Percentiles rank a stretch among this genome's conserved stretches.
Conservation (phyloP, 83 land plant genomes). For the Picea abies region DNA sequence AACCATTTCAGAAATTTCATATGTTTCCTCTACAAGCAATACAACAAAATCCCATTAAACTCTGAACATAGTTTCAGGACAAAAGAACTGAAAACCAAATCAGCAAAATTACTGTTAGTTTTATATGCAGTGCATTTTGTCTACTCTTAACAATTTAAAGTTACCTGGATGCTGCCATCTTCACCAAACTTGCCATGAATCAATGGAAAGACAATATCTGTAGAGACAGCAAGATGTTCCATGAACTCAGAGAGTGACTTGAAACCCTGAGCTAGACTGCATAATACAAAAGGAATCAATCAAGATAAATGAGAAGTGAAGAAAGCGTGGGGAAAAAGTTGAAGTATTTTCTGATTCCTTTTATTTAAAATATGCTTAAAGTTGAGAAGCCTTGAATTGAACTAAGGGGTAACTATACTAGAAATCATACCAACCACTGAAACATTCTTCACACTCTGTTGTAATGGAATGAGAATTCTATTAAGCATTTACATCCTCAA, state of each 20-base stretch:
- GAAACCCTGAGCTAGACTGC: constrained; percentile 66
- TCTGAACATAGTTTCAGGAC: no score
- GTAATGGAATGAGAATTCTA: not conserved
- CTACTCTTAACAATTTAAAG: not conserved
- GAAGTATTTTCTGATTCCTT: not conserved
- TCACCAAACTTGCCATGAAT: constrained; percentile 90
- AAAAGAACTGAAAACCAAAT: not conserved
- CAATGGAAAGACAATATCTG: constrained; percentile 85
- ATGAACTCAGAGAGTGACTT: constrained; percentile 58
- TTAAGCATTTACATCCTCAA: not conserved
- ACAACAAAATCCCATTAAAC: not conserved
- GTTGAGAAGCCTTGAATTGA: not conserved
- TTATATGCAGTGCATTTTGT: not conserved
- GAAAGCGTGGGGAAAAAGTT: not conserved
- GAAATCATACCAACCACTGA: not conserved
- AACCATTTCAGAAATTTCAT: not conserved
- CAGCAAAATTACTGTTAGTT: not conserved
- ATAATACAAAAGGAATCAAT: constrained; percentile 9
- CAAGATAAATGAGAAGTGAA: not conserved
- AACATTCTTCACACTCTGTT: not conserved
- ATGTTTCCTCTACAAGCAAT: not conserved
- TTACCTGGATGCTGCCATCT: constrained; percentile 84
- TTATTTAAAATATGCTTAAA: not conserved
- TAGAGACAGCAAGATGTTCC: constrained; percentile 47
- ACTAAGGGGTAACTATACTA: not conserved